phyloP scores from a whole-genome alignment of 2,329 filamentous ascomycete species.

The Cladorrhinum sp. region DNA sequence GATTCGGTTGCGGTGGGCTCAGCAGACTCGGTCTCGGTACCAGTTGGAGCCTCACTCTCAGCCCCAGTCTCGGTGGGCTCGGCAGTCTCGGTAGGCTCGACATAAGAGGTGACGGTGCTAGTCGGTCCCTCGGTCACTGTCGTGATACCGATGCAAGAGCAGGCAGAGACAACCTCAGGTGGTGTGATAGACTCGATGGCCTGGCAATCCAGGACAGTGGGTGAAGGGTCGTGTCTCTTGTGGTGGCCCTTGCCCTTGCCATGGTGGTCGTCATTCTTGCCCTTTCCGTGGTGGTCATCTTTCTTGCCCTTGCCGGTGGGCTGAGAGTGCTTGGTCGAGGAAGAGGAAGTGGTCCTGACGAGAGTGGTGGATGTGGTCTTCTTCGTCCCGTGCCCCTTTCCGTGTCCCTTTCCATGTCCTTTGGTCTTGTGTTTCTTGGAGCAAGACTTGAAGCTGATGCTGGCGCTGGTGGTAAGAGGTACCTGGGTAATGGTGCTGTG shows the following conservation, averaged over 20 bases:
- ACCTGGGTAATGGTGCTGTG: no score
- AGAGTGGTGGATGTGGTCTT: background rate
- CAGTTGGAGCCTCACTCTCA: no score
- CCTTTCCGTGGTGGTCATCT: no score
- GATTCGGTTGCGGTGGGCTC: no score
- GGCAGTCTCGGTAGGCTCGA: background rate
- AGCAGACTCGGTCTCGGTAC: no score
- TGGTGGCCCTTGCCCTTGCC: background rate
- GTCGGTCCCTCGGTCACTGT: background rate
- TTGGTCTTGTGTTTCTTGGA: background rate
- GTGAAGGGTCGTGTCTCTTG: background rate
- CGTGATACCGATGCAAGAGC: constrained; percentile 11
- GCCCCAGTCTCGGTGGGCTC: background rate
- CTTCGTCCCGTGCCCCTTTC: background rate
- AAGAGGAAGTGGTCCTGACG: no score
- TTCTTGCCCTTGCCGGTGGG: no score
- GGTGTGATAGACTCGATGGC: background rate
- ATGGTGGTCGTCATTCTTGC: background rate
- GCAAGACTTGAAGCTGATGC: background rate
- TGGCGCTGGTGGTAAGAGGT: background rate
- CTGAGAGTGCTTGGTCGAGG: no score
- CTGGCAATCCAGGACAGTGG: background rate
- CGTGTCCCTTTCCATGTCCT: background rate
- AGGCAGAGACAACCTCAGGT: background rate
- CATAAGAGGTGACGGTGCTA: constrained; percentile 2